Evolutionary conservation across 2,329 filamentous ascomycete genomes (phyloP), one percentile per base, ranked within the genome.

Genomic region (Fusarium tupiense): DNA sequence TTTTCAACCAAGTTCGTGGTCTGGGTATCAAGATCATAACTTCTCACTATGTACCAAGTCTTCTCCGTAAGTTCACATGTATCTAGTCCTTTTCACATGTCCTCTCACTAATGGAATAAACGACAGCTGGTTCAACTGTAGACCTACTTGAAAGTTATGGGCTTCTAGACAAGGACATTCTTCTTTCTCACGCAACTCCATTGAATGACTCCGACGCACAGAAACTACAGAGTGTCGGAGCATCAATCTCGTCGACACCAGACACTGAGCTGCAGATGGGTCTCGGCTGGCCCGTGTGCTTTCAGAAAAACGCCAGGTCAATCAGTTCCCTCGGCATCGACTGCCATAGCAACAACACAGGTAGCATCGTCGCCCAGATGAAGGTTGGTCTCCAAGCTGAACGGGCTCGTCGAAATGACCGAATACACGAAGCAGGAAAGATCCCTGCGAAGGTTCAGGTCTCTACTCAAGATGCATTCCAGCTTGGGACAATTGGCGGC

Each of bases 181-280:
- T 69, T 3, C 43, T 69, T 2, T 69, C 66, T 10, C 66, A 69
- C 4, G 66, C 58, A 1, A 69, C 38, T 10, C 66, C 64, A 2
- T 7, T 69, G 14, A 46, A 19, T 6, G 66, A 69, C 38, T 69
- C 57, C 2, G 64, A 69, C 6, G 49, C 64, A 6, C 11, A 69
- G 6, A 69, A 69, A 12, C 49, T 69, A 19, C 29, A n/a, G 3
- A 33, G 16, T 2, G 64, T 43, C 4, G 66, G 66, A 19, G 66
- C 49, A n/a, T 33, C 64, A 8, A 19, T 69, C 7, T 57, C 66
- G 0, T 69, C 66, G 0, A 69, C 66, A 0, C 66, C 66, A 5
- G 66, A 69, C 8, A 69, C 49, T 2, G 66, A 69, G 5, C 65
- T 69, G 3, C 66, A 69, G 3, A 69, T 69, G 64, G 60, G 64